Evolutionary conservation across 2,329 filamentous ascomycete species (phyloP), one percentile per base, ranked within the genome.

Genomic region (Epichloe uncinata): DNA sequence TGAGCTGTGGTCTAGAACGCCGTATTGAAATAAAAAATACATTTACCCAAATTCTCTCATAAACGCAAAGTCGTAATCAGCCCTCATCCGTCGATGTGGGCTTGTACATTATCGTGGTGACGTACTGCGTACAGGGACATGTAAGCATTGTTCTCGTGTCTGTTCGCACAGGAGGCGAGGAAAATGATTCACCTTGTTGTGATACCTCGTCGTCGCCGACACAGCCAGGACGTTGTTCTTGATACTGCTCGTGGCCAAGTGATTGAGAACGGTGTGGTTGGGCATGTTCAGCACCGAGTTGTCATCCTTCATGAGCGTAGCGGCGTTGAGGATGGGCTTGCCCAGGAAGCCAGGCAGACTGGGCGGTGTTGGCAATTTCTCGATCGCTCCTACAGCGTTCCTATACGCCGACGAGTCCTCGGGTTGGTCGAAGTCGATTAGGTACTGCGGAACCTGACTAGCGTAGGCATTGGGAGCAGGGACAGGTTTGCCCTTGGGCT

Each of bases 51-150:
- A 16, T 18, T 34, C 33, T 4, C 22, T 16, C 22, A 16, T 47
- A 12, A 18, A 11, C 9, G 12, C 22, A 37, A 7, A 7, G n/a
- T 18, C 36, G n/a, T 30, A 2, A 20, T 47, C 45, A 67, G 43
- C 64, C 61, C 48, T 77, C 72, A 54, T 79, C 76, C n/a, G 69
- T 65, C 5, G 73, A 73, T 11, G 89, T 88, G 16, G 88, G 89
- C 73, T 96, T 97, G 71, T 97, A 97, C 73, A 97, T 84, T 63
- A 97, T 95, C 2, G 90, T 96, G 4, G 91, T 97, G 36, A 97
- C 85, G 68, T 97, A 97, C 91, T 96, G 59, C 3, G 20, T 26
- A 42, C 30, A 12, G 13, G n/a, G 12, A 22, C 12, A 12, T 8
- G 37, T 52, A 16, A 50, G 51, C 40, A 44, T 33, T 5, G 20